Evolutionary conservation across 805 yeast species (phyloP).

Genomic region (Sugiyamaella boreocaroliniensis): DNA sequence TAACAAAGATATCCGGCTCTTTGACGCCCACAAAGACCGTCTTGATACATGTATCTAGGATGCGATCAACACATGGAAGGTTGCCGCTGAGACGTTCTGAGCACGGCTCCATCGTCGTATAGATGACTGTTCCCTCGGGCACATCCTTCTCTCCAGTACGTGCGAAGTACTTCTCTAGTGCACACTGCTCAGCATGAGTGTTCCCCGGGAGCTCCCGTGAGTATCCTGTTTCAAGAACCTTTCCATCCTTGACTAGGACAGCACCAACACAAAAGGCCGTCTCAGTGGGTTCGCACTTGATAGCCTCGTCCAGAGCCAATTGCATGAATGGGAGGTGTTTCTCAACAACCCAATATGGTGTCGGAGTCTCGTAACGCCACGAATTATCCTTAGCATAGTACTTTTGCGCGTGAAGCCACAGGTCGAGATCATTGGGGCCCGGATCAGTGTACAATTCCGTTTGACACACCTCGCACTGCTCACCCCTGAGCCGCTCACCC

Average conservation of each 20-base stretch:
- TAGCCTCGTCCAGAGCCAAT: conserved; percentile 69
- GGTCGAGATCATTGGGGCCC: conserved; percentile 73
- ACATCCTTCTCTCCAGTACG: conserved; percentile 33
- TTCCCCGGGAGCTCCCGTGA: conserved; percentile 90
- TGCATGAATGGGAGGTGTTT: conserved; percentile 60
- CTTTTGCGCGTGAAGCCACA: conserved; percentile 87
- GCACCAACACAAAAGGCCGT: conserved; percentile 97
- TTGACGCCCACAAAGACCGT: conserved; percentile 86
- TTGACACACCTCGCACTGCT: conserved; percentile 58
- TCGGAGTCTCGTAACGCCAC: conserved; percentile 71
- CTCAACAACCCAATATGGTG: conserved; percentile 77
- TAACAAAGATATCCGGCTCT: conserved; percentile 88
- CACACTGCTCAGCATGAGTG: conserved; percentile 97
- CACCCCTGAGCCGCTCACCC: conserved; percentile 63
- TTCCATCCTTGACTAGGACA: conserved; percentile 56
- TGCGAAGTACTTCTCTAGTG: conserved; percentile 63
- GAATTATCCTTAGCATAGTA: conserved; percentile 41
- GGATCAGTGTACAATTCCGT: conserved; percentile 78
- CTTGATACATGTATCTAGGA: conserved; percentile 49
- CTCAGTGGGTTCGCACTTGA: conserved; percentile 69
- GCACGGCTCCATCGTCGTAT: conserved; percentile 98
- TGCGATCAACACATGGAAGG: conserved; percentile 77
- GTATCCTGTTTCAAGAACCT: conserved; percentile 71
- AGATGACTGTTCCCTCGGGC: conserved; percentile 73
- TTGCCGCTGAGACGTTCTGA: conserved; percentile 84